A percentile compares a stretch with the other conserved stretches of the same genome.
Evolutionary conservation across 176 grass and related monocot genomes (phyloP).

Genomic region (Triticum dicoccoides): DNA sequence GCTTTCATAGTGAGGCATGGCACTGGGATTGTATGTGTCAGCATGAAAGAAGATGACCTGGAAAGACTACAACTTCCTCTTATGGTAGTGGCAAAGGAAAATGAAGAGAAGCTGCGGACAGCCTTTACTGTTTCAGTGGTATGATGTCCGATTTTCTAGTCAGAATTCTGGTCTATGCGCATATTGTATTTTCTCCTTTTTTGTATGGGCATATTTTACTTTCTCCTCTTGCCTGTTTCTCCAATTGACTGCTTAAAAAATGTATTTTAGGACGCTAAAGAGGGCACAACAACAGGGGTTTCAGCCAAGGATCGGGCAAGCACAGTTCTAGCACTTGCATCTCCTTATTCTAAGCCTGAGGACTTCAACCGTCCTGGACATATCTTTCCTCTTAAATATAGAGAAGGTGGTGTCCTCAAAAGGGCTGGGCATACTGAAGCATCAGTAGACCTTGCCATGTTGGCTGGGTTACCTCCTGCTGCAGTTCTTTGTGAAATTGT

Average conservation of each 20-base stretch:
- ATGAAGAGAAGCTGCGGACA: slow-evolving; percentile 83
- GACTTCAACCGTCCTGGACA: slow-evolving; percentile 92
- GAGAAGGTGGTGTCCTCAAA: slow-evolving; percentile 94
- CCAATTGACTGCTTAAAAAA: background rate
- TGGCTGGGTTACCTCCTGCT: slow-evolving; percentile 76
- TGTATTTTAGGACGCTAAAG: slow-evolving; percentile 78
- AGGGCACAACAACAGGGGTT: slow-evolving; percentile 89
- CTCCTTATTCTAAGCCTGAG: slow-evolving; percentile 68
- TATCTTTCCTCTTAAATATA: slow-evolving; percentile 95
- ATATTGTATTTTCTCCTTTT: background rate
- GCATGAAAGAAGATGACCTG: slow-evolving; percentile 96
- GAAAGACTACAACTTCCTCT: slow-evolving; percentile 82
- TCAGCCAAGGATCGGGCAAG: slow-evolving; percentile 82
- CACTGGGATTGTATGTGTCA: slow-evolving; percentile 96
- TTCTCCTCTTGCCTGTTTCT: background rate
- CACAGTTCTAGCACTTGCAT: slow-evolving; percentile 64
- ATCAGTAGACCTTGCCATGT: slow-evolving; percentile 85
- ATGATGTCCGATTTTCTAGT: slow-evolving; percentile 13
- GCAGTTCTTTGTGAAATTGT: slow-evolving; percentile 92
- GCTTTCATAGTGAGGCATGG: slow-evolving; percentile 92
- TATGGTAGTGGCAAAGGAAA: slow-evolving; percentile 88
- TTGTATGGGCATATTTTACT: background rate
- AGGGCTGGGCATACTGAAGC: slow-evolving; percentile 97
- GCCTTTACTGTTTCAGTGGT: slow-evolving; percentile 97
- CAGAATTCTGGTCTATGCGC: background rate